These are phyloP conservation scores for Volutella citrinella DNA, from an alignment of 2,329 filamentous ascomycete species.

Conservation along the genomic window DNA sequence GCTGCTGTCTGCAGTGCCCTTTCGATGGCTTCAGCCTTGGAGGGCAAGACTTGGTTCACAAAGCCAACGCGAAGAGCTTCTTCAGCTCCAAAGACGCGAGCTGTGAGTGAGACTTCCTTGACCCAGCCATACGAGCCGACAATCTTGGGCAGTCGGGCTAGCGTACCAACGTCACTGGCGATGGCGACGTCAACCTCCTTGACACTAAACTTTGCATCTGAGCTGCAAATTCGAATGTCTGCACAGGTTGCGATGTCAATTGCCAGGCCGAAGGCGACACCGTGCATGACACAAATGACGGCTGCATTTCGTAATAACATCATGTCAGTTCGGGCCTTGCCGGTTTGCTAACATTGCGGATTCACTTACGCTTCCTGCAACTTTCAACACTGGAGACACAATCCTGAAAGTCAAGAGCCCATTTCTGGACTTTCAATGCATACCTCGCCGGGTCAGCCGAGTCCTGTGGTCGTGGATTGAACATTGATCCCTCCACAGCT, in stretches of 20 bases:
- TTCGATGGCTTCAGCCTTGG: conserved; percentile 59
- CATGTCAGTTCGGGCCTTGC: not conserved
- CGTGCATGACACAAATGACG: conserved; percentile 77
- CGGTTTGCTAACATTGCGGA: not conserved
- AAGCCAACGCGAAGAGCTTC: conserved; percentile 68
- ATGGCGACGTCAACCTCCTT: conserved; percentile 80
- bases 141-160: conserved; percentile 67
- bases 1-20: conserved; percentile 60
- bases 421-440: conserved; percentile 57
- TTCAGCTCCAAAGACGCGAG: conserved; percentile 61
- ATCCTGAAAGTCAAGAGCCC: conserved; percentile 75
- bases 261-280: conserved; percentile 69
- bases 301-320: too few species aligned
- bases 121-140: conserved; percentile 70
- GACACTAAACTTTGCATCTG: conserved; percentile 60
- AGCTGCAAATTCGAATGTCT: conserved; percentile 64
- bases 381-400: conserved; percentile 72
- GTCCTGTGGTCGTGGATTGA: conserved; percentile 16
- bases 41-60: conserved; percentile 61
- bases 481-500: conserved; percentile 46
- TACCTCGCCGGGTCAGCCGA: conserved; percentile 58
- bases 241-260: conserved; percentile 68
- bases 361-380: conserved; percentile 74
- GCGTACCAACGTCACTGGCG: conserved; percentile 73
- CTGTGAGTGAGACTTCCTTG: conserved; percentile 71